Evolutionary conservation across 2,329 filamentous ascomycete genomes (phyloP), one percentile per base, ranked within the genome.

Genomic region (Alternaria hordeiaustralica): DNA sequence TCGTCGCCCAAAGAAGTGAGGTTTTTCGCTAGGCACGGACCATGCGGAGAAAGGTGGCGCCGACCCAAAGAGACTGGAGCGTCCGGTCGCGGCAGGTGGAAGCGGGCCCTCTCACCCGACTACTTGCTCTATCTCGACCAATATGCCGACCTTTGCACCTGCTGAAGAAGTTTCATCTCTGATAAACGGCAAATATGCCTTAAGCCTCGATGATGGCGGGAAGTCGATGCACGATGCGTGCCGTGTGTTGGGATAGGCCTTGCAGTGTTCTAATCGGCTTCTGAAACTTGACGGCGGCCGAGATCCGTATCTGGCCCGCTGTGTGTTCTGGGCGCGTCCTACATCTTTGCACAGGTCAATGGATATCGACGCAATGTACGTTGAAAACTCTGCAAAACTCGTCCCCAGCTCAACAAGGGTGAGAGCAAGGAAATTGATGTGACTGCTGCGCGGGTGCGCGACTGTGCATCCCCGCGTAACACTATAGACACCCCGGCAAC

Each of bases 11-110:
- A 67, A 63, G 66, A 56, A 55, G 58, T 61, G 57, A 71, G 70
- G 68, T 69, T 74, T 73, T 72, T 67, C 61, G 60, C 55, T 47
- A 47, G 61, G 70, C 68, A 70, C 56, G 68, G 69, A 55, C 72
- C 63, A 62, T 30, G 60, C 70, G 69, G 70, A 67, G 58, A 64
- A 71, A 71, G 64, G 60, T 69, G 61, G 45, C 58, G 44, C 70
- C 70, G 65, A 60, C 44, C 45, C 33, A 60, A 44, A 49, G 33
- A 59, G 33, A 30, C 28, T 36, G 21, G 33, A 28, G 45, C 44
- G 21, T 57, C 55, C 47, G 30, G 43, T 36, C 58, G 15, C 58
- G 43, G 58, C 47, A 50, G 49, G 18, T 58, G 51, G 51, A 53
- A 21, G 46, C 55, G 33, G 45, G 51, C 33, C 46, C 55, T 47